A percentile compares a stretch with the other conserved stretches of the same genome.
These are phyloP conservation scores for Fomitopsis betulina DNA, from an alignment of 1,284 basidiomycete species.

Conservation along the genomic window DNA sequence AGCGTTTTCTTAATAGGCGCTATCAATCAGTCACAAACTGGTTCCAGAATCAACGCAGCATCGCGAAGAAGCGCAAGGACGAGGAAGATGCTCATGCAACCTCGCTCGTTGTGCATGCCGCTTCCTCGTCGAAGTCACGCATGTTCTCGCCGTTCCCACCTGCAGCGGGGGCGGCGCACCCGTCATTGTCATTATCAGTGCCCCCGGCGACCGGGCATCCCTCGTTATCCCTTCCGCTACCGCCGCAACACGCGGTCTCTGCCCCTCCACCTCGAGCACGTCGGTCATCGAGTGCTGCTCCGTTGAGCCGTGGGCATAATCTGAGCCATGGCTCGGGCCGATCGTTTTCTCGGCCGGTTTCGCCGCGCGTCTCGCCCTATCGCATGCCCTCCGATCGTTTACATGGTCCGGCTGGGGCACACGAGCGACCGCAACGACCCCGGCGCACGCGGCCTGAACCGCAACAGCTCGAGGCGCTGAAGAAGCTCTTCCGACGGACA, in stretches of 20 bases:
- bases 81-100: slow-evolving; percentile 29
- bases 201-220: slow-evolving; percentile 26
- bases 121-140: slow-evolving; percentile 27
- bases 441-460: slow-evolving; percentile 74
- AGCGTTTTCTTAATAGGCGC: slow-evolving; percentile 43
- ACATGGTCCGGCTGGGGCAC: slow-evolving; percentile 17
- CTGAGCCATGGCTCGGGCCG: not conserved
- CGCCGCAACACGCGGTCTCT: not conserved
- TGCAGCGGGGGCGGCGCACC: slow-evolving; percentile 23
- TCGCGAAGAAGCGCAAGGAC: slow-evolving; percentile 63
- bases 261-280: slow-evolving; percentile 14
- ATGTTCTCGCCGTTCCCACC: slow-evolving; percentile 43
- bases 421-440: slow-evolving; percentile 31
- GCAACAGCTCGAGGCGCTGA: slow-evolving; percentile 68
- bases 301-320: slow-evolving; percentile 11
- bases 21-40: slow-evolving; percentile 76
- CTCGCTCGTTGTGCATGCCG: slow-evolving; percentile 10
- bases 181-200: slow-evolving; percentile 23
- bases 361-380: slow-evolving; percentile 32
- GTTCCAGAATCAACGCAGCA: slow-evolving; percentile 80
- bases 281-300: slow-evolving; percentile 25
- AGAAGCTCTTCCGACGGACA: slow-evolving; percentile 61
- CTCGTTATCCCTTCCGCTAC: slow-evolving; percentile 16
- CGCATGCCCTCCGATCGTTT: slow-evolving; percentile 22
- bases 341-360: slow-evolving; percentile 20